These are phyloP conservation scores for Forsythia suspensa DNA, from an alignment of 257 asterid species.

Conservation along the genomic window DNA sequence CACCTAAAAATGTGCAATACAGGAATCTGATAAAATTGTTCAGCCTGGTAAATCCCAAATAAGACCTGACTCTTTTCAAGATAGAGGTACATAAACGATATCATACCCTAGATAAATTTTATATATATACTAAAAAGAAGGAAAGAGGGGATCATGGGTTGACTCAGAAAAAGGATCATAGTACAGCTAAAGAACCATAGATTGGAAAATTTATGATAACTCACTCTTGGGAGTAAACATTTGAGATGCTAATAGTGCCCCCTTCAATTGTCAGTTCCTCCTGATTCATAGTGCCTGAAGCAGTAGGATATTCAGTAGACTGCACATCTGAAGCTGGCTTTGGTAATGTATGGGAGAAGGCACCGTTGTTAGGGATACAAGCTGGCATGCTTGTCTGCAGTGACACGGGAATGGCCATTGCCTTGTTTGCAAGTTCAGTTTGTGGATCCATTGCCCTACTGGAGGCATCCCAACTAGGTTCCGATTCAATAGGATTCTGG, in stretches of 20 bases:
- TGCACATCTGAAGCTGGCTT: conserved; percentile 56
- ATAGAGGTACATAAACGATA: too few relatives aligned
- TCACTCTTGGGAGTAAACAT: conserved; percentile 85
- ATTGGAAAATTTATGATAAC: conserved; percentile 21
- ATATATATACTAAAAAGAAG: too few relatives aligned
- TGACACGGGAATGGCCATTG: conserved; percentile 47
- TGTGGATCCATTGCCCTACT: conserved; percentile 54
- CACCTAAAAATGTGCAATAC: too few relatives aligned
- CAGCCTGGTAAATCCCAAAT: too few relatives aligned
- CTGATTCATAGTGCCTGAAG: conserved; percentile 42
- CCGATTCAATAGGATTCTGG: conserved; percentile 61
- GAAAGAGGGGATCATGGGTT: too few relatives aligned
- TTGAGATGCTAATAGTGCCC: conserved; percentile 88
- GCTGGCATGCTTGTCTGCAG: conserved; percentile 42
- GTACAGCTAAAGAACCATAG: background rate
- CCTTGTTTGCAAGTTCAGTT: conserved; percentile 45
- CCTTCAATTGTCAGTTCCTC: conserved; percentile 77
- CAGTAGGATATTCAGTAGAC: conserved; percentile 46
- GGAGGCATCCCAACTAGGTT: conserved; percentile 45
- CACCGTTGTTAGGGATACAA: conserved; percentile 41
- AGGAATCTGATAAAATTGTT: too few relatives aligned
- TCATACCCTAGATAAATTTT: too few relatives aligned
- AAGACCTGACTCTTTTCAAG: too few relatives aligned
- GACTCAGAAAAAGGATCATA: too few relatives aligned
- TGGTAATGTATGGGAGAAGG: conserved; percentile 50